Conservation (phyloP, 2,329 filamentous ascomycete genomes). For the Nothophoma quercina region DNA sequence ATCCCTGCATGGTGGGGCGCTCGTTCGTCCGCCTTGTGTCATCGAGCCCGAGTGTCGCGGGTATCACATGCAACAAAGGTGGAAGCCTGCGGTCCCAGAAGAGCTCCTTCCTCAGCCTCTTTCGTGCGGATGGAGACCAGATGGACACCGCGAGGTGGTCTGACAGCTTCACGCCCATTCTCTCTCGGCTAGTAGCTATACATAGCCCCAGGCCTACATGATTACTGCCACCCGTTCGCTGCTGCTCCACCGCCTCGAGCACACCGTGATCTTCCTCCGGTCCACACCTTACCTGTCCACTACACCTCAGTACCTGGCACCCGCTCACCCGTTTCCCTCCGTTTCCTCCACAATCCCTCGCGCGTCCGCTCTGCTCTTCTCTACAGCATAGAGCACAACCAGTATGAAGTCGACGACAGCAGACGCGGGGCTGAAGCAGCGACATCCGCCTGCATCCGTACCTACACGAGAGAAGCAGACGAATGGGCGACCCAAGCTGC, state of each 20-base stretch:
- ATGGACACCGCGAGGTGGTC: constrained; percentile 3
- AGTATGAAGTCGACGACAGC: constrained; percentile 32
- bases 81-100: constrained; percentile 26
- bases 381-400: neutral
- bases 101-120: constrained; percentile 20
- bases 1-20: constrained; percentile 14
- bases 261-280: constrained; percentile 8
- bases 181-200: neutral
- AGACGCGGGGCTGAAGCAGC: constrained; percentile 41
- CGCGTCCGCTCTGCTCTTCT: neutral
- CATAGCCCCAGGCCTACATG: neutral
- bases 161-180: neutral
- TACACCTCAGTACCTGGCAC: constrained; percentile 10
- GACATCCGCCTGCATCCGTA: constrained; percentile 40
- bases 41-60: constrained; percentile 6
- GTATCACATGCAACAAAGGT: constrained; percentile 10
- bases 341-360: constrained; percentile 1
- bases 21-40: constrained; percentile 12
- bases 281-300: constrained; percentile 15
- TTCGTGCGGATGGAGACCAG: constrained; percentile 10
- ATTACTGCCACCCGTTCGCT: constrained; percentile 8
- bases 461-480: constrained; percentile 25
- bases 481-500: constrained; percentile 21
- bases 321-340: constrained; percentile 6
- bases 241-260: constrained; percentile 14